These are phyloP conservation scores for Calonectria fujianensis DNA, from an alignment of 2,329 filamentous ascomycete genomes.

Conservation along the genomic window DNA sequence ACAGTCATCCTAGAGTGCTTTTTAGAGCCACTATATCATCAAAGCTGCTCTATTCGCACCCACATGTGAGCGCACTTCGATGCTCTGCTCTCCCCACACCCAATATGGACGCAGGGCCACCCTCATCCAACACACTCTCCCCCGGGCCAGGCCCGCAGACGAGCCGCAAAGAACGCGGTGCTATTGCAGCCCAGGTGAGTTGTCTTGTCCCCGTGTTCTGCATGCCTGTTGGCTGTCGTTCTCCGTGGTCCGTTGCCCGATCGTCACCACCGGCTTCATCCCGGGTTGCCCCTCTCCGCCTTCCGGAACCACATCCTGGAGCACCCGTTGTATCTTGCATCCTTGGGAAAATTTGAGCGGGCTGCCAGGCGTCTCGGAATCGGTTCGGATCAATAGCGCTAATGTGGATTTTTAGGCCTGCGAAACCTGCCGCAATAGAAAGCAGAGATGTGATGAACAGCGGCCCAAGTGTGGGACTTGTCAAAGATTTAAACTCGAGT, in stretches of 20 bases:
- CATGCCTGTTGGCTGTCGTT: constrained; percentile 12
- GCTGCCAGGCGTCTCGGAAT: not conserved
- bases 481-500: constrained; percentile 73
- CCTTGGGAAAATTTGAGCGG: not conserved
- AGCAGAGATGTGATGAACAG: constrained; percentile 79
- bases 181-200: constrained; percentile 63
- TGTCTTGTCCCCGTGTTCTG: constrained; percentile 7
- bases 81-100: constrained; percentile 43
- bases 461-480: constrained; percentile 78
- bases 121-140: constrained; percentile 58
- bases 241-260: constrained; percentile 28
- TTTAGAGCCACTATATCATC: constrained; percentile 50
- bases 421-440: constrained; percentile 75
- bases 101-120: constrained; percentile 52
- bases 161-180: constrained; percentile 62
- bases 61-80: constrained; percentile 48
- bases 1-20: constrained; percentile 48
- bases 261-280: constrained; percentile 19
- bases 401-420: constrained; percentile 65
- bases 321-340: not conserved
- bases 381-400: constrained; percentile 31
- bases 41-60: constrained; percentile 33
- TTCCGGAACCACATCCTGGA: not conserved
- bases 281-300: constrained; percentile 34
- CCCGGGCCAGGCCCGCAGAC: constrained; percentile 58